phyloP scores from a whole-genome alignment of 306 rosid genomes.

The Lathyrus oleraceus region DNA sequence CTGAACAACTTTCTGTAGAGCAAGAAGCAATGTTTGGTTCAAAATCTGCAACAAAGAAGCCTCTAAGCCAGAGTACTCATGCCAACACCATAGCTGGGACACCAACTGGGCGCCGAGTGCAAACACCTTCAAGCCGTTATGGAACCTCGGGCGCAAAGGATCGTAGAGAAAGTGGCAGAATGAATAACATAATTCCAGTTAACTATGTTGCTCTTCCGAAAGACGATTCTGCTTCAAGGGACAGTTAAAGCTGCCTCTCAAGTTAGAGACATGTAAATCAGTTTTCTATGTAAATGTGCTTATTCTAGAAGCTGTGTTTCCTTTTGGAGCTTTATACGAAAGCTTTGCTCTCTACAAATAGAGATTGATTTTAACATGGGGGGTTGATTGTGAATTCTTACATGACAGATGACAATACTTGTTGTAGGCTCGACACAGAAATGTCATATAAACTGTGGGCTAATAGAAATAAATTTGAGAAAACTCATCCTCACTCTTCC shows the following conservation, averaged over 20 bases:
- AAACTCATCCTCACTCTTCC: not conserved
- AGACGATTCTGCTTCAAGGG: constrained; percentile 59
- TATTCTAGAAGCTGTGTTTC: constrained; percentile 25
- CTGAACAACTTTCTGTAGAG: constrained; percentile 67
- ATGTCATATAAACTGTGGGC: not conserved
- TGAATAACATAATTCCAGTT: constrained; percentile 53
- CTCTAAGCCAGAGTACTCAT: constrained; percentile 62
- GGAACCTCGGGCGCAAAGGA: constrained; percentile 60
- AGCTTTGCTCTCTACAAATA: constrained; percentile 5
- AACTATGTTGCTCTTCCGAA: constrained; percentile 88
- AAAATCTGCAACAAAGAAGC: constrained; percentile 73
- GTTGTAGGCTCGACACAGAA: not conserved
- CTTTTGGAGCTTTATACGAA: constrained; percentile 6
- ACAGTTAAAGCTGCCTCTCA: constrained; percentile 38
- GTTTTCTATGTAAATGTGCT: constrained; percentile 34
- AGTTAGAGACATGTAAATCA: constrained; percentile 37
- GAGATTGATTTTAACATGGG: constrained; percentile 11
- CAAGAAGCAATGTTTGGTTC: constrained; percentile 79
- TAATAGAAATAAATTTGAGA: not conserved
- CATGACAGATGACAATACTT: constrained; percentile 11
- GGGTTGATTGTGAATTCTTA: constrained; percentile 20
- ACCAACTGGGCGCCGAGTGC: constrained; percentile 62
- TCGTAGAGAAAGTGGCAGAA: constrained; percentile 65
- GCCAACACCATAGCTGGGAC: constrained; percentile 60
- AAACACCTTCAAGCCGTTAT: constrained; percentile 52